Base-by-base conservation (phyloP, 1,139 yeast species). In the Scheffersomyces quercinus region DNA sequence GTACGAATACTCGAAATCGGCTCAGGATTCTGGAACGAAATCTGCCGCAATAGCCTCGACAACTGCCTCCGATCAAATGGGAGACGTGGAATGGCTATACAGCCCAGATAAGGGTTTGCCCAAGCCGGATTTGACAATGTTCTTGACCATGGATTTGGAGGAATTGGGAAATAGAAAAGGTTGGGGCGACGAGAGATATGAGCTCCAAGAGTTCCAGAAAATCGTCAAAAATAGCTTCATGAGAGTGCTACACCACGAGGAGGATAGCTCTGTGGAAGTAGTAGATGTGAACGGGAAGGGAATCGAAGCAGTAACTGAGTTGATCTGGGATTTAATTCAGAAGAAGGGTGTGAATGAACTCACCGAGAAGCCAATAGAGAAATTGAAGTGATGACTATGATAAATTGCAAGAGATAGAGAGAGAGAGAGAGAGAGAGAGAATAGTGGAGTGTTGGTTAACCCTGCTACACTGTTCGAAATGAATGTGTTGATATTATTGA, bases 121-220 rank as follows among this genome's bases (percentile, higher is more conserved):
- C 1, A 79, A 73, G 51, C 99, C 99, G 0, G 99, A 95, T 61
- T 49, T 86, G 42, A 86, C 93, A 0, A 48, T 95, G 1, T 95
- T 93, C 53, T 68, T 95, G 46, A 85, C 89, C 24, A 77, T 89
- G 39, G 73, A 73, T 26, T 56, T 72, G 34, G 74, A 70, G 2
- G 84, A 81, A 30, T 66, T 75, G 37, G 58, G 68, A 13, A 55
- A 62, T 11, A 73, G 99, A 44, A 82, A 81, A 14, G 96, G 96
- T 1, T 95, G 87, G 73, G 99, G 99, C 15, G 85, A 82, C 24
- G 99, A 95, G 64, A 70, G 97, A 44, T 95, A 95, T 64, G 99
- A 95, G 60, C 77, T 75, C 35, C 63, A 66, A 7, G 83, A 77
- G 43, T 87, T 93, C 60, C 99, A 95, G 60, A 63, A 68, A 15